phyloP scores from a whole-genome alignment of 768 basidiomycete species.

The Mycena kentingensis region DNA sequence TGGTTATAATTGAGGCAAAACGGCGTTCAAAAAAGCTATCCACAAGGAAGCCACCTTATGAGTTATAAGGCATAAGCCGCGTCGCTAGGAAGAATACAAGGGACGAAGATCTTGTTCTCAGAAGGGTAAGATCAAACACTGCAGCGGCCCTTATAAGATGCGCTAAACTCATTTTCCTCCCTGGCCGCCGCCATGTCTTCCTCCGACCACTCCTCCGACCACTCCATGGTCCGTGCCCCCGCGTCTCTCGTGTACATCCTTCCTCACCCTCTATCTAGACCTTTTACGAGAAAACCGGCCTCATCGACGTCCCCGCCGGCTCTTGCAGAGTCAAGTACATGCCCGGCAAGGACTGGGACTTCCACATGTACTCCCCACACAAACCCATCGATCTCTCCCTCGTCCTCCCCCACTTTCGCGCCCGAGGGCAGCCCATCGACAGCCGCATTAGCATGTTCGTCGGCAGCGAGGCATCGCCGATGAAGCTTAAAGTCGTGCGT shows the following conservation, averaged over 20 bases:
- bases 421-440: conserved; percentile 68
- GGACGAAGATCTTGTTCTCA: too few relatives aligned
- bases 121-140: too few relatives aligned
- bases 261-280: too few relatives aligned
- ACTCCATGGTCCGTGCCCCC: conserved; percentile 34
- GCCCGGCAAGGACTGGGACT: conserved; percentile 65
- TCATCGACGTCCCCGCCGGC: conserved; percentile 40
- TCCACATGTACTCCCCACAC: conserved; percentile 54
- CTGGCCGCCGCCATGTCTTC: conserved; percentile 18
- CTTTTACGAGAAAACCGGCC: conserved; percentile 17
- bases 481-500: conserved; percentile 77
- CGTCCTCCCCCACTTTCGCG: conserved; percentile 77
- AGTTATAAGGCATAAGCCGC: too few relatives aligned
- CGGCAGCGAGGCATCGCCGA: conserved; percentile 48
- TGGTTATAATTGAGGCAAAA: too few relatives aligned
- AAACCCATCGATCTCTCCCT: conserved; percentile 65
- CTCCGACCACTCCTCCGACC: conserved; percentile 42
- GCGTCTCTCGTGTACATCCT: background rate
- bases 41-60: too few relatives aligned
- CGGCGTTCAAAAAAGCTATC: too few relatives aligned
- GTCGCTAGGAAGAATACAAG: too few relatives aligned
- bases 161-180: too few relatives aligned
- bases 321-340: conserved; percentile 68
- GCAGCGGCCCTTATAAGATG: too few relatives aligned
- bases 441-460: conserved; percentile 75